Percentiles rank a stretch among this genome's conserved stretches.
These are phyloP conservation scores for Camelina laxa DNA, from an alignment of 345 rosid species.

Conservation along the genomic window DNA sequence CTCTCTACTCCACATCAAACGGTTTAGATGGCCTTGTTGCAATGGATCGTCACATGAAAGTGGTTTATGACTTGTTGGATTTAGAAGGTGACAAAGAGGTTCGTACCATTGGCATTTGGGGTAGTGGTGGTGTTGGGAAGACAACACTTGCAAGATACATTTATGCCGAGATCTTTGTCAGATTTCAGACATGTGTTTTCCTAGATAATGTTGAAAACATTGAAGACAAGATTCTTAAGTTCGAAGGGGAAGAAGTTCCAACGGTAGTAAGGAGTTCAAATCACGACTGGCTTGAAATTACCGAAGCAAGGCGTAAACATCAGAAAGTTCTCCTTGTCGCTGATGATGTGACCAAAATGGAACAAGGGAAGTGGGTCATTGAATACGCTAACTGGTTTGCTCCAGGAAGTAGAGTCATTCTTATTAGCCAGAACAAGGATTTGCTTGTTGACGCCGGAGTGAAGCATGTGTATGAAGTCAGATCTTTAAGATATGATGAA, in stretches of 20 bases:
- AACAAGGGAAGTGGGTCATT: not conserved
- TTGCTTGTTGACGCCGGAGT: slow-evolving; percentile 23
- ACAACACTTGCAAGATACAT: slow-evolving; percentile 25
- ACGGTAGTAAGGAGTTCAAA: not conserved
- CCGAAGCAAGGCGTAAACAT: not conserved
- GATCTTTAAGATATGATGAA: slow-evolving; percentile 22
- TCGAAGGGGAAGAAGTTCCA: slow-evolving; percentile 1
- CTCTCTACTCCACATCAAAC: not conserved
- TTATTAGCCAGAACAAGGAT: slow-evolving; percentile 25
- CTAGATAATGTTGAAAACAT: not conserved
- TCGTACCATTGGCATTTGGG: slow-evolving; percentile 27
- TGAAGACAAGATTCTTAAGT: not conserved
- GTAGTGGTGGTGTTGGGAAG: slow-evolving; percentile 21
- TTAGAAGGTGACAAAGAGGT: not conserved
- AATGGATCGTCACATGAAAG: slow-evolving; percentile 31
- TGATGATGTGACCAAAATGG: not conserved
- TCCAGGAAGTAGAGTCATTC: slow-evolving; percentile 35
- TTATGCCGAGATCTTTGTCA: too few species aligned
- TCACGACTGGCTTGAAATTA: not conserved
- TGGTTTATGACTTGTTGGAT: not conserved
- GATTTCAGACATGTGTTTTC: slow-evolving; percentile 4
- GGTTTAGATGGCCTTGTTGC: not conserved
- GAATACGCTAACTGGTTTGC: slow-evolving; percentile 30
- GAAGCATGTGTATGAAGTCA: slow-evolving; percentile 22
- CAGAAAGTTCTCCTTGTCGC: slow-evolving; percentile 27